Conservation (phyloP, 306 rosid genomes). For the Lathyrus oleraceus region DNA sequence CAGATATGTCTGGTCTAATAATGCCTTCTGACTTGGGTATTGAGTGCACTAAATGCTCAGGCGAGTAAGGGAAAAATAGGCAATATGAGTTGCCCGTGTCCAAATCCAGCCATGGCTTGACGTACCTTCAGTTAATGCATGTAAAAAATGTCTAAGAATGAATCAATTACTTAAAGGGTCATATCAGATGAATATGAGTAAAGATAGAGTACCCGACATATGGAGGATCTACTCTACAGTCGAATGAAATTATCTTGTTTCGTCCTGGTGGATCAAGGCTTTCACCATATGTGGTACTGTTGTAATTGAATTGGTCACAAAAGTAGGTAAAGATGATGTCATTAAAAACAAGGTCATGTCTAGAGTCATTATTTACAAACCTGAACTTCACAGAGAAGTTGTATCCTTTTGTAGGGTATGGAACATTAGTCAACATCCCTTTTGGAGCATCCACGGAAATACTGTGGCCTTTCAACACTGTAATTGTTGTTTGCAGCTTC, state of each 20-base stretch:
- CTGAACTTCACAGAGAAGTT: conserved; percentile 80
- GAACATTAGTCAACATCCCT: conserved; percentile 80
- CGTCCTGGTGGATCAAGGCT: conserved; percentile 47
- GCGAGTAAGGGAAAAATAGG: conserved; percentile 86
- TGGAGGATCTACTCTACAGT: conserved; percentile 85
- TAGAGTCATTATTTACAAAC: conserved; percentile 50
- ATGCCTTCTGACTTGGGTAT: conserved; percentile 68
- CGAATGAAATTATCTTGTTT: conserved; percentile 50
- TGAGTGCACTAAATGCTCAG: conserved; percentile 79
- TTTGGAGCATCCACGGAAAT: conserved; percentile 78
- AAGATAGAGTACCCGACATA: conserved; percentile 72
- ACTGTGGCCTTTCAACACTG: conserved; percentile 55
- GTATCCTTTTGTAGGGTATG: conserved; percentile 82
- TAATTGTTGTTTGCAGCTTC: conserved; percentile 65
- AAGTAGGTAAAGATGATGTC: conserved; percentile 18
- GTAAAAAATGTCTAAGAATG: conserved; percentile 28
- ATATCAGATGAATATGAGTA: conserved; percentile 19
- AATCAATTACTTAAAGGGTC: conserved; percentile 15
- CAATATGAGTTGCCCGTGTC: conserved; percentile 69
- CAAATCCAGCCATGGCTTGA: conserved; percentile 87
- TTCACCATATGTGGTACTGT: conserved; percentile 39
- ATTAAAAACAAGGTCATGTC: conserved; percentile 31
- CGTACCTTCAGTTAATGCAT: conserved; percentile 57
- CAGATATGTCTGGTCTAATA: conserved; percentile 67
- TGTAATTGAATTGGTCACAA: conserved; percentile 31